Percentiles rank a stretch among this genome's conserved stretches.
phyloP scores from a whole-genome alignment of 2,329 filamentous ascomycete species.

The Tolypocladium album region DNA sequence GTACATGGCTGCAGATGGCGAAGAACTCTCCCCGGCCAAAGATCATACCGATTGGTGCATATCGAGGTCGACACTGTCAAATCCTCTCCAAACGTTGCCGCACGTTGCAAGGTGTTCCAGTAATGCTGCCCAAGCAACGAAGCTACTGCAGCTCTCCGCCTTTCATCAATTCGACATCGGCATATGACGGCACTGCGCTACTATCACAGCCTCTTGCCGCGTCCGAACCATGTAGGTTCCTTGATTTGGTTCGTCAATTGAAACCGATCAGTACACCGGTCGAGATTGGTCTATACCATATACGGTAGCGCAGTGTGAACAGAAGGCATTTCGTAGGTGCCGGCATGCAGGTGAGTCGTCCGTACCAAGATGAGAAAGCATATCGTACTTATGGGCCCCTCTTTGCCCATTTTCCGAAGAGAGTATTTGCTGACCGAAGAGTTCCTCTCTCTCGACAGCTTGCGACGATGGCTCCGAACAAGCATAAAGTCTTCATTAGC shows the following conservation, averaged over 20 bases:
- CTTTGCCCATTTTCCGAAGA: neutral
- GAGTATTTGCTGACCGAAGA: no score
- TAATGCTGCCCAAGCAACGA: neutral
- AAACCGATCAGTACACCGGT: neutral
- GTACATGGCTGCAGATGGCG: neutral
- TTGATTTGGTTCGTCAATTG: neutral
- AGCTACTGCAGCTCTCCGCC: neutral
- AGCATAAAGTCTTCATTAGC: constrained; percentile 21
- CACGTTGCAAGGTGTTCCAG: neutral
- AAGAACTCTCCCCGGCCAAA: no score
- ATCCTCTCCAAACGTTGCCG: neutral
- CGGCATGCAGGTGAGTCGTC: neutral
- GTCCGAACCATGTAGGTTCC: neutral
- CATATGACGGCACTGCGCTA: neutral
- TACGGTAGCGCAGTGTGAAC: neutral
- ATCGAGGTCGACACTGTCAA: neutral
- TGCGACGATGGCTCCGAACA: constrained; percentile 1
- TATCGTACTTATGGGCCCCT: neutral
- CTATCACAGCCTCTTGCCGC: neutral
- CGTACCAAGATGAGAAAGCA: neutral
- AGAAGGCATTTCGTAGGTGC: neutral
- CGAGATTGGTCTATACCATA: neutral
- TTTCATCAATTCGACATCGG: neutral
- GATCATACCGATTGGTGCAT: neutral
- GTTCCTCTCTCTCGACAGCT: neutral